Conservation (phyloP, 192 early-diverging fungal species). For the Linnemannia schmuckeri region DNA sequence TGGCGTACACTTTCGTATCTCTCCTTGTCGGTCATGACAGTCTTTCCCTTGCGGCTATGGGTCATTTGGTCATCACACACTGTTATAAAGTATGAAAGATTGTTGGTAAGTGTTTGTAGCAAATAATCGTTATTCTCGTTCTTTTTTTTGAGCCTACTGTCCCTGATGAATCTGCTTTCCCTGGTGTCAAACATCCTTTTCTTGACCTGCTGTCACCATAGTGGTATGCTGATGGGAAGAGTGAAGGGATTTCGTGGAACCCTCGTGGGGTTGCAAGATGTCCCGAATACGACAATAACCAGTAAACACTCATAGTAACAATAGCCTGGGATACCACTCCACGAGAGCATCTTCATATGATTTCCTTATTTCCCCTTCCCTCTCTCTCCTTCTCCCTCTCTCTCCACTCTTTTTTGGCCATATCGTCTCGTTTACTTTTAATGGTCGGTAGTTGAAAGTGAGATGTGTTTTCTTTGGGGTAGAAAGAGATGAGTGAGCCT, state of each 20-base stretch:
- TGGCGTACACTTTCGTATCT: conserved; percentile 85
- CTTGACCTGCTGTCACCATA: not conserved
- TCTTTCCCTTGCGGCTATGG: conserved; percentile 85
- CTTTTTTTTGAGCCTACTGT: not conserved
- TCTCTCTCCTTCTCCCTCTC: not conserved
- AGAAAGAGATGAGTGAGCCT: not conserved
- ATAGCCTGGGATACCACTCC: not conserved
- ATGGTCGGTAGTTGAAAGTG: conserved; percentile 30
- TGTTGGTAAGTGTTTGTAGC: not conserved
- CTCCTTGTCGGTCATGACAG: conserved; percentile 82
- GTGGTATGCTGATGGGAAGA: not conserved
- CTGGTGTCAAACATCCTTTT: too few species aligned
- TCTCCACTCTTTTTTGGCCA: not conserved
- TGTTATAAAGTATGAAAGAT: conserved; percentile 4
- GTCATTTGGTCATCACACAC: conserved; percentile 82
- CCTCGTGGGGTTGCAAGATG: not conserved
- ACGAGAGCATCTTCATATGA: conserved; percentile 12
- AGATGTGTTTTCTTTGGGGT: conserved; percentile 37
- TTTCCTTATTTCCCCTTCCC: conserved; percentile 1
- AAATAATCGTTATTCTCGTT: not conserved
- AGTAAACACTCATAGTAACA: not conserved
- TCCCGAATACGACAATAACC: not conserved
- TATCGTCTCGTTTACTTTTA: conserved; percentile 2
- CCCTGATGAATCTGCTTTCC: not conserved
- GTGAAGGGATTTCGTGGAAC: not conserved